Base-by-base conservation (phyloP, 768 basidiomycete genomes). In the Rhizopogon vinicolor region DNA sequence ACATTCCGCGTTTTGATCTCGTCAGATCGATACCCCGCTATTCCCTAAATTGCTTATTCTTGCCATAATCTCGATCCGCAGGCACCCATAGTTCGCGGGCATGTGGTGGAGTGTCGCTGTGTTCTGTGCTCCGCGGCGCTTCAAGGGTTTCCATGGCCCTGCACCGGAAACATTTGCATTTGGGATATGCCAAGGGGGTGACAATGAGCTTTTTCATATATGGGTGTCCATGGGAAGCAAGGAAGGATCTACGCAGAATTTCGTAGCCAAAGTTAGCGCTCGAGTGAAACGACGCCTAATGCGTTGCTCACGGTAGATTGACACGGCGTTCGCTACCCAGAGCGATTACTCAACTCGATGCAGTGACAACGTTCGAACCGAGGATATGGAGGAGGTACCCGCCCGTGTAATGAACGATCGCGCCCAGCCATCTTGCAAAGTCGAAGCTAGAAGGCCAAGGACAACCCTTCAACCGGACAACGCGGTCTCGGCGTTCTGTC, bases 1-100 rank as follows among this genome's bases (percentile, higher is more conserved):
- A 14, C 35, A 49, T 49, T 49, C 48, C 22, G 48, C 48, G 19
- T 33, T 49, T 49, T 35, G 33, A 49, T 49, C 48, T 35, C 35
- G 48, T 49, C 48, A 49, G 35, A 49, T 49, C 48, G 39, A 35
- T 49, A 49, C 48, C 48, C 48, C 48, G 14, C 48, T 49, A 49
- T 49, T 49, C 48, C 48, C 48, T 49, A 49, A 49, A 49, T 49
- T 14, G 33, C 22, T 22, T 10, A 22, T 19, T 19, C 48, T 49
- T 49, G 22, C 18, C 48, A 49, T 19, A 49, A 49, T 49, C 48
- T 49, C 48, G 48, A 49, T 49, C 48, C 48, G 22, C 48, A 49
- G 48, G 48, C 48, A 49, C 48, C 48, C 48, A 49, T 37, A 49
- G 33, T 33, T 49, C 48, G 48, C 48, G 48, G 48, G 31, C 35